These are phyloP conservation scores for Suaeda aralocaspica DNA, from an alignment of 148 eudicot species.

Conservation along the genomic window DNA sequence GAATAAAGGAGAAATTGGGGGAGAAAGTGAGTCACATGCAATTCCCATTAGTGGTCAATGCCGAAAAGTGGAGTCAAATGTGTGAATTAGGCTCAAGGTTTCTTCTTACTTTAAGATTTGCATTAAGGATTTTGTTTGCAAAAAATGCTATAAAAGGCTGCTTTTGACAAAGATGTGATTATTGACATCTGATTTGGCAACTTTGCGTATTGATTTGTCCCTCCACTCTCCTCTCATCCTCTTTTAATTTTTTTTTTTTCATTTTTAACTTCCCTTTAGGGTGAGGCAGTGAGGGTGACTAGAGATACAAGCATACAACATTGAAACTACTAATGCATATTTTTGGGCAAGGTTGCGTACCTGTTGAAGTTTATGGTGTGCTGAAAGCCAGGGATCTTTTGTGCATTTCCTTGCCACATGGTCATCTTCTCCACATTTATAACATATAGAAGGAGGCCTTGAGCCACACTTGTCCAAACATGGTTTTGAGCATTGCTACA, in stretches of 20 bases:
- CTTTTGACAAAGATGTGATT: too few relatives aligned
- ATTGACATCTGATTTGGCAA: too few relatives aligned
- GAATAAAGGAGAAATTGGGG: too few relatives aligned
- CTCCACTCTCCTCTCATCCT: not conserved
- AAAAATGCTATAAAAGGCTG: too few relatives aligned
- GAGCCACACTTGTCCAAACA: constrained; percentile 18
- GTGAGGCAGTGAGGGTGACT: not conserved
- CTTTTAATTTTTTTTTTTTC: not conserved
- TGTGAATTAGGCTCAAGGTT: too few relatives aligned
- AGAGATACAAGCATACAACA: not conserved
- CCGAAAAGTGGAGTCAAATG: too few relatives aligned
- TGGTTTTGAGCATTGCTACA: constrained; percentile 33
- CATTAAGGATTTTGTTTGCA: too few relatives aligned
- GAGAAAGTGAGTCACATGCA: too few relatives aligned
- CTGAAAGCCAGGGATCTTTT: constrained; percentile 2
- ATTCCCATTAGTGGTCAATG: too few relatives aligned
- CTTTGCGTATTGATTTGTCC: too few relatives aligned
- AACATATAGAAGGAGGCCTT: constrained; percentile 29
- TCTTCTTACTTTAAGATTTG: too few relatives aligned
- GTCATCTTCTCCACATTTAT: constrained; percentile 31
- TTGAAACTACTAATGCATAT: not conserved
- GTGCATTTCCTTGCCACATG: constrained; percentile 32
- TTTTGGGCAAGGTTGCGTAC: constrained; percentile 2
- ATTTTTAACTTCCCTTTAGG: not conserved
- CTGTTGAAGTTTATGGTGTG: constrained; percentile 7